A percentile compares a stretch with the other conserved stretches of the same genome.
Conservation (phyloP, 1,139 yeast genomes). For the Blastobotrys aristatus region DNA sequence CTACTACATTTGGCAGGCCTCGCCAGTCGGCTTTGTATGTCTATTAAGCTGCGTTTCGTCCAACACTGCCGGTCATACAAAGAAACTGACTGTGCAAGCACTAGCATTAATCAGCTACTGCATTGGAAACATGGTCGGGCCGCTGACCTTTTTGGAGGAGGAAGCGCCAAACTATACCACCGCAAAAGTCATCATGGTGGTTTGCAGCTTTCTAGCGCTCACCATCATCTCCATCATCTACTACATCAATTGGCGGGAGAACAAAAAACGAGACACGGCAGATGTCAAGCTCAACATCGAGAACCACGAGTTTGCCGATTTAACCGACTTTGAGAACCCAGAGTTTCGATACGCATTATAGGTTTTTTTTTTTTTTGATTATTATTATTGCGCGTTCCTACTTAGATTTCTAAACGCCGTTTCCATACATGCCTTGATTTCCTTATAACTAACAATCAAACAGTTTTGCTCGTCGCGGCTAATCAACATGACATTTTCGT, state of each 20-base stretch:
- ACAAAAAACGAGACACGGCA: slow-evolving; percentile 32
- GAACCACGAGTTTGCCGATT: slow-evolving; percentile 47
- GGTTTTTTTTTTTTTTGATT: too few relatives aligned
- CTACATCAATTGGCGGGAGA: slow-evolving; percentile 36
- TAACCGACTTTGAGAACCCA: slow-evolving; percentile 59
- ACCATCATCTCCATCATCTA: slow-evolving; percentile 22
- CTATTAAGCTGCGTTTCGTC: too few relatives aligned
- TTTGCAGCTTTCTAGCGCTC: slow-evolving; percentile 29
- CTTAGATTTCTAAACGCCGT: slow-evolving; percentile 58
- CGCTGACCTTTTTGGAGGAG: slow-evolving; percentile 44
- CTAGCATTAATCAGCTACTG: too few relatives aligned
- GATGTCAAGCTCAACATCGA: slow-evolving; percentile 27
- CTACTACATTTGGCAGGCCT: too few relatives aligned
- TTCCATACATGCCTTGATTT: slow-evolving; percentile 68
- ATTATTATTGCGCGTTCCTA: background rate
- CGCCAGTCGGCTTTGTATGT: too few relatives aligned
- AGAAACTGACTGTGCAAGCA: too few relatives aligned
- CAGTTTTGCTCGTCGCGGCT: slow-evolving; percentile 61
- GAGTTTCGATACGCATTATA: slow-evolving; percentile 46
- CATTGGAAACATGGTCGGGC: too few relatives aligned
- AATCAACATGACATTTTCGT: slow-evolving; percentile 73
- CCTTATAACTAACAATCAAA: slow-evolving; percentile 28
- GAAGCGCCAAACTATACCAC: slow-evolving; percentile 51
- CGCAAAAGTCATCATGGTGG: slow-evolving; percentile 44
- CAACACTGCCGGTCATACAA: too few relatives aligned